These are phyloP conservation scores for Talaromyces sp. DNA, from an alignment of 2,329 filamentous ascomycete species.

Conservation along the genomic window DNA sequence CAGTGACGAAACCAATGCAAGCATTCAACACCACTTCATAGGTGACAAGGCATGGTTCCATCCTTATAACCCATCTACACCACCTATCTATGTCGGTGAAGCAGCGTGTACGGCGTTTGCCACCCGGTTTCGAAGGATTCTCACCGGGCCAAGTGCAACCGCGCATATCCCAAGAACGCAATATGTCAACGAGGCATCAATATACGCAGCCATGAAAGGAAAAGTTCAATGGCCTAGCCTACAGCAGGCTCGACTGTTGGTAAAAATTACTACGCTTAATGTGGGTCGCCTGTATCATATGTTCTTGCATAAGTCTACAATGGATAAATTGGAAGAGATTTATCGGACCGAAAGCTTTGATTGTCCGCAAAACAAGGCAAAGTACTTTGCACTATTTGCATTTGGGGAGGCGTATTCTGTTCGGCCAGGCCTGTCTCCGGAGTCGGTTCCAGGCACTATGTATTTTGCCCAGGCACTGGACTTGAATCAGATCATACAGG, in stretches of 20 bases:
- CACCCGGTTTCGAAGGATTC: conserved; percentile 33
- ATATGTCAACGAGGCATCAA: conserved; percentile 28
- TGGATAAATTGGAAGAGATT: conserved; percentile 37
- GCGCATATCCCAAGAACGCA: conserved; percentile 31
- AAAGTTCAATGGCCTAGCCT: conserved; percentile 32
- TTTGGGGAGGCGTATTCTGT: conserved; percentile 45
- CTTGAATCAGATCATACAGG: conserved; percentile 39
- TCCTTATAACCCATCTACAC: conserved; percentile 29
- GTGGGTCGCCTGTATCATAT: conserved; percentile 34
- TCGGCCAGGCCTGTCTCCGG: conserved; percentile 27
- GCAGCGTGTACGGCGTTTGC: conserved; percentile 38
- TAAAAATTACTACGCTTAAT: conserved; percentile 33
- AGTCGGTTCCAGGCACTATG: conserved; percentile 40
- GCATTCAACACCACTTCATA: conserved; percentile 29
- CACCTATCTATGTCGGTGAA: conserved; percentile 35
- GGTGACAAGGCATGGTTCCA: conserved; percentile 36
- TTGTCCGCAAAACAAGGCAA: conserved; percentile 36
- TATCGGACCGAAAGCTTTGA: conserved; percentile 28
- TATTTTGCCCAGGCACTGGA: conserved; percentile 41
- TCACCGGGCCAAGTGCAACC: conserved; percentile 27
- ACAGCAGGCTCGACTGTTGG: conserved; percentile 32
- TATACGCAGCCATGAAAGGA: conserved; percentile 24
- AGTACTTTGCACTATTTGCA: conserved; percentile 43
- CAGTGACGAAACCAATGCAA: conserved; percentile 23
- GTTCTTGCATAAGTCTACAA: conserved; percentile 32